Base-by-base conservation (phyloP, 768 basidiomycete species). In the Pholiota conissans region DNA sequence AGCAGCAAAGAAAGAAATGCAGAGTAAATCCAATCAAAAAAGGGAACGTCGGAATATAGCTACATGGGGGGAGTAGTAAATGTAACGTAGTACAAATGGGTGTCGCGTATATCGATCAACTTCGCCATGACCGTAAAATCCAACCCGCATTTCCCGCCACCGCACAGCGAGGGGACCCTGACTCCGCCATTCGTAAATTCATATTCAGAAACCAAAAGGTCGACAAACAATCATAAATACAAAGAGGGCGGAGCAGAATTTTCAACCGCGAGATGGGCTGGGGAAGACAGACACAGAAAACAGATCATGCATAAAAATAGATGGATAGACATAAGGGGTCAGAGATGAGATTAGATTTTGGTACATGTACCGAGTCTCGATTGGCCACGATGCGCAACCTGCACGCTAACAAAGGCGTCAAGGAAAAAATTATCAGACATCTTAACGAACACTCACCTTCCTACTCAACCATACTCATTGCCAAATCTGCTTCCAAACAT, bases 231-330 rank as follows among this genome's bases (percentile, higher is more conserved):
- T 40, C 18, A 42, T 42, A 22, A 10, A 42, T 42, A 22, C 40
- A 22, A 42, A 42, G 40, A 42, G 40, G 40, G 51, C 50, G 45
- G 47, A 5, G 32, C 60, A 49, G 57, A 56, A 32, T 52, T 60
- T 39, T 57, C 58, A 49, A 58, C 49, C n/a, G 64, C 61, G n/a
- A 35, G 63, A 62, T 10, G 40, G 40, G 40, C n/a, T 18, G 3
- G 40, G n/a, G 40, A 42, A 42, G 40, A 42, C 40, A 24, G 22
- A 42, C n/a, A 42, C n/a, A n/a, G n/a, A 24, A 42, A 42, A 42
- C 6, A 42, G 18, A 42, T 42, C 40, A 42, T 22, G 20, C 40
- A 42, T 42, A 18, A 42, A 11, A 42, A 28, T 6, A 6, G 40
- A 18, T 7, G 40, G 22, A 45, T 45, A 49, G 9, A 29, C 14